Percentiles rank a stretch among this genome's conserved stretches.
phyloP scores from a whole-genome alignment of 495 filamentous ascomycete species.

The Tetracladium setigerum region DNA sequence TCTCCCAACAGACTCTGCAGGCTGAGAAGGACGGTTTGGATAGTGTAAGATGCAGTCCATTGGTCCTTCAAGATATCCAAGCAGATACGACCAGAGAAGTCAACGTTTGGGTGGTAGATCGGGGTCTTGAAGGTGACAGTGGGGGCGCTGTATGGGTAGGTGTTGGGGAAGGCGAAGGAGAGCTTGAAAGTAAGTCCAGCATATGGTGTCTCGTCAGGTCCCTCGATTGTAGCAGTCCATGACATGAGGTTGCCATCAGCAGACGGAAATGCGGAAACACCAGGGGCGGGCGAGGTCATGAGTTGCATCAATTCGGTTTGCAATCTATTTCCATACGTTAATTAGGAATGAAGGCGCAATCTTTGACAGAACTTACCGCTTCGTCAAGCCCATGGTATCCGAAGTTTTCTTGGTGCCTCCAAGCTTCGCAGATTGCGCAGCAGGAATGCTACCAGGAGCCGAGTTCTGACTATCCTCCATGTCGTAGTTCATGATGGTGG shows the following conservation, averaged over 20 bases:
- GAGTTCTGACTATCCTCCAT: constrained; percentile 67
- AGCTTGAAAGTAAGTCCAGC: constrained; percentile 87
- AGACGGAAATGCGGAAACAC: constrained; percentile 91
- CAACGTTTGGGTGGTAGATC: constrained; percentile 91
- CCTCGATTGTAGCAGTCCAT: constrained; percentile 91
- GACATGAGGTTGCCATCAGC: constrained; percentile 80
- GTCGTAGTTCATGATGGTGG: constrained; percentile 20
- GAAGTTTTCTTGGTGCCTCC: constrained; percentile 43
- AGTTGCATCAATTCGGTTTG: constrained; percentile 97
- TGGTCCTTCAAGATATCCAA: constrained; percentile 98
- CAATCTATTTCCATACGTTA: constrained; percentile 47
- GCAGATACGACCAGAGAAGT: constrained; percentile 87
- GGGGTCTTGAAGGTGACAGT: constrained; percentile 89
- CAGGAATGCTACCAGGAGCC: constrained; percentile 47
- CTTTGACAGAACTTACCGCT: constrained; percentile 47
- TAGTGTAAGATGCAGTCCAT: constrained; percentile 92
- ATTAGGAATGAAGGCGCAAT: constrained; percentile 1
- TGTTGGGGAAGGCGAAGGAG: constrained; percentile 80
- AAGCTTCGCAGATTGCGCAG: constrained; percentile 49
- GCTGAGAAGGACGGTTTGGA: constrained; percentile 85
- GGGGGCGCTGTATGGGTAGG: constrained; percentile 91
- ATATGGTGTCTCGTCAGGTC: constrained; percentile 88
- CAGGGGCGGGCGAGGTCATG: constrained; percentile 90
- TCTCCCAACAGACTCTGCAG: constrained; percentile 93
- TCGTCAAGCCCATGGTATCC: constrained; percentile 69